phyloP scores from a whole-genome alignment of 371 early-diverging fungal genomes.

The Batkoa obscura region DNA sequence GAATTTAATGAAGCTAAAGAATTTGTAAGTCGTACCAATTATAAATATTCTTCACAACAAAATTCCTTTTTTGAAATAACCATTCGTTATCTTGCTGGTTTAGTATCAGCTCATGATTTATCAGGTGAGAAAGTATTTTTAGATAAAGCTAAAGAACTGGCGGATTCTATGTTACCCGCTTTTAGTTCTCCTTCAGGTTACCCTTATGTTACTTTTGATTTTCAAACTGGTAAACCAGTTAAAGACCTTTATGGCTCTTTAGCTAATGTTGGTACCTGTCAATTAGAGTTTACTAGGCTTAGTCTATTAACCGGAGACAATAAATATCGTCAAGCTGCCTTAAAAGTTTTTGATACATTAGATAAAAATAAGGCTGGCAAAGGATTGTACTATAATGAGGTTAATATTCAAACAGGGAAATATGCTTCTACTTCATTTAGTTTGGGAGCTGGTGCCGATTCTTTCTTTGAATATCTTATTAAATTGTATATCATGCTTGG shows the following conservation, averaged over 20 bases:
- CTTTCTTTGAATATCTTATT: conserved; percentile 4
- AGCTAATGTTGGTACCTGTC: conserved; percentile 71
- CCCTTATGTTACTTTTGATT: conserved; percentile 51
- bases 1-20: conserved; percentile 41
- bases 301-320: conserved; percentile 49
- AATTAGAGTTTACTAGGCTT: conserved; percentile 76
- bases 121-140: conserved; percentile 42
- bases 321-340: conserved; percentile 18
- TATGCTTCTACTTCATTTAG: neutral
- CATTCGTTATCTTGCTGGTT: conserved; percentile 66
- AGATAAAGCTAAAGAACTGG: conserved; percentile 57
- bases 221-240: conserved; percentile 12
- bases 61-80: conserved; percentile 57
- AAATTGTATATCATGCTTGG: conserved; percentile 1
- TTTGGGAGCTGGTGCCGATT: conserved; percentile 1
- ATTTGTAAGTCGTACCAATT: conserved; percentile 27
- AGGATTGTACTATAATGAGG: neutral
- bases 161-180: conserved; percentile 51
- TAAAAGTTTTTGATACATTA: neutral
- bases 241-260: conserved; percentile 30
- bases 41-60: conserved; percentile 14
- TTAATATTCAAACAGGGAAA: neutral
- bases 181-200: conserved; percentile 54
- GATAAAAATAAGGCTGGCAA: neutral
- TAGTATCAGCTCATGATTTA: conserved; percentile 63